Evolutionary conservation across 2,329 filamentous ascomycete genomes (phyloP).

Genomic region (Chalara sp.): DNA sequence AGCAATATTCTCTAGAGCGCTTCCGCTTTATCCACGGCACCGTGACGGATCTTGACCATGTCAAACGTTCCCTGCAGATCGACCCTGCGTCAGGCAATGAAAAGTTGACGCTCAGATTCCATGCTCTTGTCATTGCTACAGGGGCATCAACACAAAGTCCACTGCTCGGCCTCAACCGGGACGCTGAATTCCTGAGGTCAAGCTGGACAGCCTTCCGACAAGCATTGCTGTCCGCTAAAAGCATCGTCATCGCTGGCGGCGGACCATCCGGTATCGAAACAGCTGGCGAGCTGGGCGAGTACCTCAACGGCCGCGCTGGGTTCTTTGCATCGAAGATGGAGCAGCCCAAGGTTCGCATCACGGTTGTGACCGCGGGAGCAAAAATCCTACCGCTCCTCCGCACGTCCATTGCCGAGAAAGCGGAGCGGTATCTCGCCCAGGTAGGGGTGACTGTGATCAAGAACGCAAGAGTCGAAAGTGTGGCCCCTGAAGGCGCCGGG

Average conservation of each 20-base stretch:
- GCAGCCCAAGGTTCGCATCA: constrained; percentile 30
- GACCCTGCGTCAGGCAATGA: constrained; percentile 14
- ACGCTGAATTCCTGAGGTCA: constrained; percentile 26
- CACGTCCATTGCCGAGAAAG: constrained; percentile 28
- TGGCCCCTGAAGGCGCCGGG: constrained; percentile 12
- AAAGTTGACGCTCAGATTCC: constrained; percentile 28
- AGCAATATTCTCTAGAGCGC: constrained; percentile 27
- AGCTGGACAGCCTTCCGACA: constrained; percentile 34
- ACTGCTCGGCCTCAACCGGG: constrained; percentile 32
- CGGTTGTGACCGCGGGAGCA: constrained; percentile 32
- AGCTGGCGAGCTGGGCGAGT: constrained; percentile 38
- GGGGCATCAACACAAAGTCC: constrained; percentile 39
- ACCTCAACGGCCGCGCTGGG: constrained; percentile 22
- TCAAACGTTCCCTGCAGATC: constrained; percentile 24
- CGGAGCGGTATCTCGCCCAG: constrained; percentile 30
- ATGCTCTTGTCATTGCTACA: constrained; percentile 41
- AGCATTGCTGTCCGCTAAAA: constrained; percentile 32
- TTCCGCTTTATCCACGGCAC: constrained; percentile 39
- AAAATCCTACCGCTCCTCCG: constrained; percentile 31
- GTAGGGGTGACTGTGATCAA: constrained; percentile 36
- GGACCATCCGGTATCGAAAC: constrained; percentile 38
- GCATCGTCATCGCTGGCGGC: constrained; percentile 38
- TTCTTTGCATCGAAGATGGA: too few species aligned
- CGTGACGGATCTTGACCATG: constrained; percentile 30
- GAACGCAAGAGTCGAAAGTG: constrained; percentile 12